Percentiles rank a stretch among this genome's conserved stretches.
These are phyloP conservation scores for Citrus sp. DNA, from an alignment of 345 rosid genomes.

Conservation along the genomic window DNA sequence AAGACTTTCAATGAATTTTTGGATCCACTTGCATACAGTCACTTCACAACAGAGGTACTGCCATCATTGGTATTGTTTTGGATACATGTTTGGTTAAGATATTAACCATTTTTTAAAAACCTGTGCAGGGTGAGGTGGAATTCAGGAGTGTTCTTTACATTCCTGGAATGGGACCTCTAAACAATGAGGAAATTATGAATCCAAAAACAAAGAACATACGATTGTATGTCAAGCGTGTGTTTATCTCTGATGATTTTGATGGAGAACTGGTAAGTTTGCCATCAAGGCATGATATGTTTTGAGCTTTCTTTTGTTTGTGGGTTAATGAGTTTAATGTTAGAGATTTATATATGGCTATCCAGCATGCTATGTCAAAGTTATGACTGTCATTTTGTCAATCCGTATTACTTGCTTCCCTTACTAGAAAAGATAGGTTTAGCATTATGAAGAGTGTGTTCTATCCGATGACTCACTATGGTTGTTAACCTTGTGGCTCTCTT, in stretches of 20 bases:
- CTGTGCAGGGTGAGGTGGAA: conserved; percentile 92
- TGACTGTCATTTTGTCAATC: neutral
- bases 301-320: neutral
- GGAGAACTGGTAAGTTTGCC: conserved; percentile 84
- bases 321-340: neutral
- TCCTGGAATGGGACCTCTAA: conserved; percentile 98
- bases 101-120: conserved; percentile 7
- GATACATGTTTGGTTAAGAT: neutral
- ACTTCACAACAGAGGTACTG: conserved; percentile 87
- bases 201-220: conserved; percentile 94
- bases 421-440: neutral
- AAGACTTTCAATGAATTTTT: conserved; percentile 88
- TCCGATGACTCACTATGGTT: neutral
- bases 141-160: conserved; percentile 87
- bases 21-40: conserved; percentile 84
- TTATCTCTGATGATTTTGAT: conserved; percentile 99
- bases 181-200: conserved; percentile 80
- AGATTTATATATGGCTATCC: neutral
- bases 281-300: neutral
- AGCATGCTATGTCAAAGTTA: neutral
- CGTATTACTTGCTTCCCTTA: neutral
- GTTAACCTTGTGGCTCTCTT: neutral
- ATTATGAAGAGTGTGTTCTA: neutral
- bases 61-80: neutral
- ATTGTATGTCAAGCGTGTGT: conserved; percentile 89